Percentiles rank a stretch among this genome's conserved stretches.
Evolutionary conservation across 2,329 filamentous ascomycete species (phyloP).

Genomic region (Diaporthe caulivora): DNA sequence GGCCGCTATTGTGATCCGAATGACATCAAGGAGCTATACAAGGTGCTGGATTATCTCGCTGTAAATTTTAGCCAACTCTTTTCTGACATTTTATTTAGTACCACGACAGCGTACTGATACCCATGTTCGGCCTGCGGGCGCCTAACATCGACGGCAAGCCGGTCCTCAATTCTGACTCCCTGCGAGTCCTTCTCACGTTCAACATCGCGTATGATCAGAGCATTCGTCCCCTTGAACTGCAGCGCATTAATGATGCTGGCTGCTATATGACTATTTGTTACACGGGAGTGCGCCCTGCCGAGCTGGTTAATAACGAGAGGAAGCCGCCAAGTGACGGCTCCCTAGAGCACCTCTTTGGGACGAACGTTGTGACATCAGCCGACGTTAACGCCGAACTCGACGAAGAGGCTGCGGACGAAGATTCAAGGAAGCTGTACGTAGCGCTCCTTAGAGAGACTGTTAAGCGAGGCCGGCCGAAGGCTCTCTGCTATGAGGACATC

Average conservation of each 20-base stretch:
- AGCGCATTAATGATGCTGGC: conserved; percentile 44
- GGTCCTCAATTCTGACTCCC: too few relatives aligned
- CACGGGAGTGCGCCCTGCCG: conserved; percentile 43
- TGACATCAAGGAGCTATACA: too few relatives aligned
- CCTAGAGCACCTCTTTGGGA: conserved; percentile 43
- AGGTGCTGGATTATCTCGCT: too few relatives aligned
- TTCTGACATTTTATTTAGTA: too few relatives aligned
- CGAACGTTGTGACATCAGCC: background rate
- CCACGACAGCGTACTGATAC: too few relatives aligned
- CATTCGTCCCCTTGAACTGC: conserved; percentile 43
- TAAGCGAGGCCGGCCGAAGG: conserved; percentile 43
- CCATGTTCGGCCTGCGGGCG: too few relatives aligned
- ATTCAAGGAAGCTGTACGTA: background rate
- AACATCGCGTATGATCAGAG: conserved; percentile 43
- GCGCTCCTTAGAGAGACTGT: background rate
- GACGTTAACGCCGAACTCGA: background rate
- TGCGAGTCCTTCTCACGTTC: too few relatives aligned
- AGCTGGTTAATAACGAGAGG: conserved; percentile 46
- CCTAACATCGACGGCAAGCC: too few relatives aligned
- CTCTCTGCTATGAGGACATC: conserved; percentile 49
- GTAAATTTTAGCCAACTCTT: too few relatives aligned
- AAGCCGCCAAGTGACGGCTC: conserved; percentile 45
- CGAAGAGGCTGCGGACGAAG: background rate
- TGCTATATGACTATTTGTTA: conserved; percentile 47
- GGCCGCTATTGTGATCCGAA: too few relatives aligned